Conservation (phyloP, 1,284 basidiomycete genomes). For the Cryptococcus deneoformans region DNA sequence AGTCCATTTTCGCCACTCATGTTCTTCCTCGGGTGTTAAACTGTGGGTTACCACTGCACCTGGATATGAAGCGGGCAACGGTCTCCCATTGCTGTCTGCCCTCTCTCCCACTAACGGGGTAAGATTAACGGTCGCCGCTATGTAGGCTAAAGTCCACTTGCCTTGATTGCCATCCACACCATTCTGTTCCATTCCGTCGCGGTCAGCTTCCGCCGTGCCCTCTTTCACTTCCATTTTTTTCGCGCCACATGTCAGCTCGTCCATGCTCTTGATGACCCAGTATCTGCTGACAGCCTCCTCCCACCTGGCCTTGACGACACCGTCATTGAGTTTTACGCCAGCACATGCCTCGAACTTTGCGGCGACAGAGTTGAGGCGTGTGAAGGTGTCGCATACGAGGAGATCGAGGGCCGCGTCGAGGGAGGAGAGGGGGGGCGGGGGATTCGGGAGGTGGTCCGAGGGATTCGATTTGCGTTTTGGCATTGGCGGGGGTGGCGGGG, state of each 20-base stretch:
- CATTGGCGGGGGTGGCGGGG: conserved; percentile 6
- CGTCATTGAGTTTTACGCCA: conserved; percentile 37
- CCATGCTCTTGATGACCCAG: conserved; percentile 45
- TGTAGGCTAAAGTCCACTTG: not conserved
- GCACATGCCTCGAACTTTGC: conserved; percentile 39
- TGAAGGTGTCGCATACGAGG: conserved; percentile 42
- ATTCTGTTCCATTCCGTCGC: conserved; percentile 21
- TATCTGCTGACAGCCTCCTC: conserved; percentile 45
- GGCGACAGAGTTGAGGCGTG: conserved; percentile 28
- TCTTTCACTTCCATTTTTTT: conserved; percentile 9
- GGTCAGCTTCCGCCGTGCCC: conserved; percentile 29
- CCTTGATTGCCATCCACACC: conserved; percentile 5
- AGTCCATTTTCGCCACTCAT: conserved; percentile 38
- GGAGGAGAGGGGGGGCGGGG: conserved; percentile 32
- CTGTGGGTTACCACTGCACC: conserved; percentile 26
- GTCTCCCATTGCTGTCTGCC: conserved; percentile 16
- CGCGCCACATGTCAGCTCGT: conserved; percentile 32
- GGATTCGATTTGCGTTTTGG: conserved; percentile 22
- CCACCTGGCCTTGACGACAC: conserved; percentile 36
- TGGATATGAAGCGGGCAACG: conserved; percentile 27
- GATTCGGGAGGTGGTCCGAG: conserved; percentile 4
- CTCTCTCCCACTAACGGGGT: not conserved
- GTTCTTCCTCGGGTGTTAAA: conserved; percentile 31
- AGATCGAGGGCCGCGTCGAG: conserved; percentile 46
- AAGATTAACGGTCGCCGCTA: not conserved